Conservation (phyloP, 352 stramenopile genomes). For the Globisporangium rhizosaccharum region DNA sequence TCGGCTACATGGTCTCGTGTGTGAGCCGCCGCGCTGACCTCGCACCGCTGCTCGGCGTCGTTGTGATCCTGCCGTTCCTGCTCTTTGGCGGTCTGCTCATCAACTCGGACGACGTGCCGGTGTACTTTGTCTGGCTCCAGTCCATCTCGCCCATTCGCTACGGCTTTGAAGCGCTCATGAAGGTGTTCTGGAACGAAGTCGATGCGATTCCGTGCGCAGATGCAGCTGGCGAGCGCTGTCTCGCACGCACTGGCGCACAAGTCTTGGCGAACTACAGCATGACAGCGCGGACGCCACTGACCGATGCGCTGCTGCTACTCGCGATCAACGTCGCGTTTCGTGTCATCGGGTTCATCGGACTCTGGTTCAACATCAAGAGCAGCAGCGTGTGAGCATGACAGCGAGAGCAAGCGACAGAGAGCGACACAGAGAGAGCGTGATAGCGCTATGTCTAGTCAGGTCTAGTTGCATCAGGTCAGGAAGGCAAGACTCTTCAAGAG, state of each 20-base stretch:
- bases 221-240: background rate
- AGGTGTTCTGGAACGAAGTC: conserved; percentile 38
- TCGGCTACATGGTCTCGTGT: conserved; percentile 41
- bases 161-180: conserved; percentile 42
- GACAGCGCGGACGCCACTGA: no score
- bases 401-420: no score
- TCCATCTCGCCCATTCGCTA: conserved; percentile 47
- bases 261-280: conserved; percentile 4
- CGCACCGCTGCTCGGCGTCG: conserved; percentile 26
- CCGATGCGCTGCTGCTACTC: background rate
- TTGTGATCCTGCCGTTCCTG: conserved; percentile 35
- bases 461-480: no score
- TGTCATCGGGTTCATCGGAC: background rate
- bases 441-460: no score
- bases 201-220: conserved; percentile 26
- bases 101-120: conserved; percentile 30
- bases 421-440: no score
- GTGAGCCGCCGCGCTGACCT: conserved; percentile 25
- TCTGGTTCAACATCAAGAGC: background rate
- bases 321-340: background rate
- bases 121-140: conserved; percentile 42
- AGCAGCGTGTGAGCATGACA: background rate
- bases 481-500: no score
- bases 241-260: background rate
- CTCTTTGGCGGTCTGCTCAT: conserved; percentile 43